These are phyloP conservation scores for Penicillium bialowiezense DNA, from an alignment of 495 filamentous ascomycete genomes.

Conservation along the genomic window DNA sequence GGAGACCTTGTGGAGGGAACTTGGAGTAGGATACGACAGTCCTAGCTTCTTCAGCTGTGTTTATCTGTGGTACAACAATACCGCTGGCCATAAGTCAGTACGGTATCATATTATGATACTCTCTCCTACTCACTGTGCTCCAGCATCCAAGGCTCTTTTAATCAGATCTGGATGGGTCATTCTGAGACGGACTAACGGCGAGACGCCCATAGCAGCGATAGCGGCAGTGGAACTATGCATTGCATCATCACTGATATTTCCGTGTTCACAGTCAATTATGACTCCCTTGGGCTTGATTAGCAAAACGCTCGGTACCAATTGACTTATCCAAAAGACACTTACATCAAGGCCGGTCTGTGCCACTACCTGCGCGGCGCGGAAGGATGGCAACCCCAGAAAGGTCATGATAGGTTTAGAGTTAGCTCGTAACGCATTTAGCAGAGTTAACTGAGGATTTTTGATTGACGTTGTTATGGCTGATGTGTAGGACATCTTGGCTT, in stretches of 20 bases:
- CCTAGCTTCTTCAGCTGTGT: slow-evolving; percentile 64
- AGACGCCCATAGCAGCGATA: slow-evolving; percentile 63
- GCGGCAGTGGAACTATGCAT: slow-evolving; percentile 83
- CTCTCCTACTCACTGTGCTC: slow-evolving; percentile 56
- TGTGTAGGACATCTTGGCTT: too few species aligned
- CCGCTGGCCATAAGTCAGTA: slow-evolving; percentile 19
- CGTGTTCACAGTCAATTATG: slow-evolving; percentile 30
- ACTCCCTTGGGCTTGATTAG: slow-evolving; percentile 20
- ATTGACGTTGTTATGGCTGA: too few species aligned
- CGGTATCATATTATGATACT: neutral
- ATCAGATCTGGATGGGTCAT: slow-evolving; percentile 46
- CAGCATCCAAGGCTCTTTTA: slow-evolving; percentile 50
- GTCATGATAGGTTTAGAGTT: too few species aligned
- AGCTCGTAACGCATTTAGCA: too few species aligned
- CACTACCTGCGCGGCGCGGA: too few species aligned
- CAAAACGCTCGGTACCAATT: too few species aligned
- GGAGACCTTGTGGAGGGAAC: too few species aligned
- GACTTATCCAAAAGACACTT: too few species aligned
- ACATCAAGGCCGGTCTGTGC: too few species aligned
- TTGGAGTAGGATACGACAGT: neutral
- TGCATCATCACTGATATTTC: slow-evolving; percentile 55
- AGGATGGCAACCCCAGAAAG: too few species aligned
- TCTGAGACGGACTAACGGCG: slow-evolving; percentile 64
- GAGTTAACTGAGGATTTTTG: too few species aligned
- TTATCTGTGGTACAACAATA: slow-evolving; percentile 63